A percentile compares a stretch with the other conserved stretches of the same genome.
phyloP scores from a whole-genome alignment of 192 early-diverging fungal genomes.

The Linnemannia exigua region DNA sequence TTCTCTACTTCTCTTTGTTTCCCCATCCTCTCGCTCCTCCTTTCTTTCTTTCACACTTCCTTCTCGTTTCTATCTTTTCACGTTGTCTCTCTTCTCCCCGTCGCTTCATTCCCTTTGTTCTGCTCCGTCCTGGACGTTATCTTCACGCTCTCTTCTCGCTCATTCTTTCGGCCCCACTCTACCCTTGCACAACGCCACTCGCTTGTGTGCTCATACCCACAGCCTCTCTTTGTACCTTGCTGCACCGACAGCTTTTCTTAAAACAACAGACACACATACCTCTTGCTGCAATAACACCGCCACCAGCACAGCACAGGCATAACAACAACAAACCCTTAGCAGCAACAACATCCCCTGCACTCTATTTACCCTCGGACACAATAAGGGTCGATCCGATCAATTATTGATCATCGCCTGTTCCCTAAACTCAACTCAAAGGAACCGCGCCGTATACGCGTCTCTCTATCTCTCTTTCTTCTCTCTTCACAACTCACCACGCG shows the following conservation, averaged over 20 bases:
- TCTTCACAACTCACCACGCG: not conserved
- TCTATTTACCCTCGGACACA: too few species aligned
- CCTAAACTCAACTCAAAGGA: too few species aligned
- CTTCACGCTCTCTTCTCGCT: not conserved
- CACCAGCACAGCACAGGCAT: too few species aligned
- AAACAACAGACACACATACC: too few species aligned
- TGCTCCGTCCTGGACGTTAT: not conserved
- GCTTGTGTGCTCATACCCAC: not conserved
- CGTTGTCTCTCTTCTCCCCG: not conserved
- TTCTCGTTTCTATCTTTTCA: not conserved
- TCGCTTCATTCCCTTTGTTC: constrained; percentile 1
- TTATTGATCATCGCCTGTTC: not conserved
- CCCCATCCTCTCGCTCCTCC: constrained; percentile 2
- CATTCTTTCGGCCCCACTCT: not conserved
- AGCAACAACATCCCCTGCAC: too few species aligned
- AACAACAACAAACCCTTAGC: not conserved
- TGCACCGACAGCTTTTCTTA: not conserved
- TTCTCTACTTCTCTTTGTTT: constrained; percentile 39
- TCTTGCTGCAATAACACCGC: too few species aligned
- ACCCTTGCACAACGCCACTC: constrained; percentile 8
- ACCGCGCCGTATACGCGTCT: not conserved
- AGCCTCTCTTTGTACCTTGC: not conserved
- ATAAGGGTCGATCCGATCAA: not conserved
- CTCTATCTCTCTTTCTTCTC: not conserved
- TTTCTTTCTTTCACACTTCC: not conserved